phyloP scores from a whole-genome alignment of 352 stramenopile species.

The Globisporangium megalacanthum region DNA sequence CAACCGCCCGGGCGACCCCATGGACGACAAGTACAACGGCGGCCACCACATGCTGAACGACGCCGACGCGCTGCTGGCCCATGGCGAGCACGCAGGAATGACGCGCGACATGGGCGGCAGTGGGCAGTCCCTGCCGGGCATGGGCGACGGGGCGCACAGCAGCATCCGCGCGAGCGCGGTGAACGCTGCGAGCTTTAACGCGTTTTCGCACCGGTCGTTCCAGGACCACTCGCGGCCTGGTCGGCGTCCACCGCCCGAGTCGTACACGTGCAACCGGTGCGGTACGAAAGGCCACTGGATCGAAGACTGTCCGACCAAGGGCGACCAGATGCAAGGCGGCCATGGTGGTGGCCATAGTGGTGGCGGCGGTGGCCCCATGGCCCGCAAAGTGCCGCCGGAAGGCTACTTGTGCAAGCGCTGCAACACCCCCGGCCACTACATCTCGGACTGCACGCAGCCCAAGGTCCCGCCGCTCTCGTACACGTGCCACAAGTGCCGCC shows the following conservation, averaged over 20 bases:
- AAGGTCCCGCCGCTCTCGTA: slow-evolving; percentile 80
- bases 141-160: slow-evolving; percentile 42
- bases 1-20: slow-evolving; percentile 90
- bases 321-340: slow-evolving; percentile 32
- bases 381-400: slow-evolving; percentile 51
- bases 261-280: slow-evolving; percentile 86
- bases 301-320: slow-evolving; percentile 82
- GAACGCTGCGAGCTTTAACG: slow-evolving; percentile 66
- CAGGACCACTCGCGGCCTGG: slow-evolving; percentile 1
- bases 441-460: slow-evolving; percentile 79
- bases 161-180: slow-evolving; percentile 64
- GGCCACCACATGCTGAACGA: slow-evolving; percentile 68
- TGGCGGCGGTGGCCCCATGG: slow-evolving; percentile 2
- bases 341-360: not conserved
- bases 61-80: slow-evolving; percentile 35
- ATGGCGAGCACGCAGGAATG: slow-evolving; percentile 12
- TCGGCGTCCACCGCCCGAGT: slow-evolving; percentile 65
- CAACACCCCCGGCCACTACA: slow-evolving; percentile 82
- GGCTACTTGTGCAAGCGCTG: slow-evolving; percentile 86
- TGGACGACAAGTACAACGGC: slow-evolving; percentile 89
- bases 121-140: slow-evolving; percentile 54
- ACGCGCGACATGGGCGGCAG: slow-evolving; percentile 16
- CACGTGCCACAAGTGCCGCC: slow-evolving; percentile 83
- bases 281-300: slow-evolving; percentile 86
- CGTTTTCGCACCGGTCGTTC: slow-evolving; percentile 39